A percentile compares a stretch with the other conserved stretches of the same genome.
These are phyloP conservation scores for Glaciozyma antarctica DNA, from an alignment of 768 basidiomycete genomes.

Conservation along the genomic window DNA sequence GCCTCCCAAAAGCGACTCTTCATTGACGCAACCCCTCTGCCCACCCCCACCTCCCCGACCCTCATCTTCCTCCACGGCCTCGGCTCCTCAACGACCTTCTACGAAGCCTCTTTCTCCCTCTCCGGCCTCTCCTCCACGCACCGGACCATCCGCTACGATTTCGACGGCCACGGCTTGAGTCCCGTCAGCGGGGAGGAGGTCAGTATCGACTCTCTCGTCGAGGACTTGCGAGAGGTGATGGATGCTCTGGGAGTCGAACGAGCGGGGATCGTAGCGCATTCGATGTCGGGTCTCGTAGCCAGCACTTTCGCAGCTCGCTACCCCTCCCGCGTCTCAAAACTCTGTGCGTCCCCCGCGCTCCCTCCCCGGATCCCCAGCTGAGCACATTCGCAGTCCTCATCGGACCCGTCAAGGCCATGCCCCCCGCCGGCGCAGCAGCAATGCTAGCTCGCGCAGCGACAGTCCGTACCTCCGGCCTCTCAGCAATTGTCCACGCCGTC, in stretches of 20 bases:
- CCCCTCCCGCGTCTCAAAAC: constrained; percentile 13
- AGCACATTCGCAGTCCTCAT: constrained; percentile 14
- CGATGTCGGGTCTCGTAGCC: constrained; percentile 24
- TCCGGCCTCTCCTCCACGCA: neutral
- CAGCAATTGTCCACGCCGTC: constrained; percentile 8
- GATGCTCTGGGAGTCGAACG: neutral
- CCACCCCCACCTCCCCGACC: neutral
- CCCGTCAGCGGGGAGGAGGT: constrained; percentile 8
- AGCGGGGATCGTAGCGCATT: constrained; percentile 22
- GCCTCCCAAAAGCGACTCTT: constrained; percentile 15
- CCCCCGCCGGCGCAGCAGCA: neutral
- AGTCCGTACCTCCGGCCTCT: constrained; percentile 3
- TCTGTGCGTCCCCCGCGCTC: constrained; percentile 4
- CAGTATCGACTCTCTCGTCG: constrained; percentile 11
- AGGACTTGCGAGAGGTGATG: constrained; percentile 16
- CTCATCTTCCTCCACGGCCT: constrained; percentile 28
- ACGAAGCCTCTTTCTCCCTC: constrained; percentile 2
- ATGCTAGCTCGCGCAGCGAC: constrained; percentile 13
- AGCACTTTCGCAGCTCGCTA: constrained; percentile 11
- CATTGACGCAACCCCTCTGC: constrained; percentile 1
- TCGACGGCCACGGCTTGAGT: constrained; percentile 19
- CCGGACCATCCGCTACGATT: constrained; percentile 23
- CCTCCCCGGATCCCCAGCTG: neutral
- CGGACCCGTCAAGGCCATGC: constrained; percentile 18
- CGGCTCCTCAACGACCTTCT: constrained; percentile 20